phyloP scores from a whole-genome alignment of 208 protist species.

The Angomonas ambiguus region DNA sequence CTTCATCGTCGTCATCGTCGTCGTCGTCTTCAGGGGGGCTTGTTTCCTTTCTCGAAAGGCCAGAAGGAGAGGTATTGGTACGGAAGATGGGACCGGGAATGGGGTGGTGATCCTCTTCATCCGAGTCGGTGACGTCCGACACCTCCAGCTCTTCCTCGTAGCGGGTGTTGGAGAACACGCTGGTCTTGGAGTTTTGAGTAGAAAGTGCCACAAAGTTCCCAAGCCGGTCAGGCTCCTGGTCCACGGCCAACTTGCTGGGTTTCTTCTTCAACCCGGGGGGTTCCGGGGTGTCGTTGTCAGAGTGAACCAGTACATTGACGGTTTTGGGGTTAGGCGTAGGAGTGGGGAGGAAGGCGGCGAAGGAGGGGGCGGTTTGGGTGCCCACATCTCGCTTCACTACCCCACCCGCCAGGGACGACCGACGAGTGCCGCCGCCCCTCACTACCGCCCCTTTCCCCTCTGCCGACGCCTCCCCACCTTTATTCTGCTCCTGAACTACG shows the following conservation, averaged over 20 bases:
- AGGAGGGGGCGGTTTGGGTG: neutral
- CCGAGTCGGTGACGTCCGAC: neutral
- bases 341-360: too few relatives aligned
- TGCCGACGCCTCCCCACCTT: neutral
- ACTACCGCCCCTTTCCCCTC: neutral
- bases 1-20: neutral
- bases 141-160: neutral
- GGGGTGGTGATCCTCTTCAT: neutral
- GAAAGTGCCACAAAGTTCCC: too few relatives aligned
- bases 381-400: neutral
- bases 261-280: too few relatives aligned
- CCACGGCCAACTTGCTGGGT: too few relatives aligned
- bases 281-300: too few relatives aligned
- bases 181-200: too few relatives aligned
- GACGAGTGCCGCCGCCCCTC: neutral
- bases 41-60: too few relatives aligned
- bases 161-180: too few relatives aligned
- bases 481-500: neutral
- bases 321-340: too few relatives aligned
- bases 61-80: conserved; percentile 4
- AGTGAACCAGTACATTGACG: too few relatives aligned
- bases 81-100: neutral
- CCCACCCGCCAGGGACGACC: neutral
- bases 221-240: too few relatives aligned
- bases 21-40: neutral